These are phyloP conservation scores for Anethum foeniculum DNA, from an alignment of 140 eudicot genomes.

Conservation along the genomic window DNA sequence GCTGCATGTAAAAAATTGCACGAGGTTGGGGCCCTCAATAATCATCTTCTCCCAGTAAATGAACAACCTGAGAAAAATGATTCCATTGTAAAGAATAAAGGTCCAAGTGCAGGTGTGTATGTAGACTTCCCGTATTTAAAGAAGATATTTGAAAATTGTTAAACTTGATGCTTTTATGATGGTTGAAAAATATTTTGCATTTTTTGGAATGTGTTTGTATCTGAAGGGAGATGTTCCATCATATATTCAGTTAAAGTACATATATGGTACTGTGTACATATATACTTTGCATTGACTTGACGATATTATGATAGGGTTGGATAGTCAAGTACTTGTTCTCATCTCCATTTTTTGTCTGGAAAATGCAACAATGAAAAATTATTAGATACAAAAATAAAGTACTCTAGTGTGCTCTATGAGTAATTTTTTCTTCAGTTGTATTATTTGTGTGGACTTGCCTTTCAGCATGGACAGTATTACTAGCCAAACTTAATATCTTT, in stretches of 20 bases:
- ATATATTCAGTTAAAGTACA: neutral
- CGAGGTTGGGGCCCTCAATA: constrained; percentile 46
- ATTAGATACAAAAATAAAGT: too few species aligned
- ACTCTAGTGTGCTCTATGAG: neutral
- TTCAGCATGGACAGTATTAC: neutral
- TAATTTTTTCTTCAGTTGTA: neutral
- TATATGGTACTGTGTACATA: neutral
- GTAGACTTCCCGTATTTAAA: neutral
- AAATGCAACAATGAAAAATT: too few species aligned
- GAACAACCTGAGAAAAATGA: constrained; percentile 28
- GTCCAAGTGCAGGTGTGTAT: constrained; percentile 54
- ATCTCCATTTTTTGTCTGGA: neutral
- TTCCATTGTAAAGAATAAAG: constrained; percentile 20
- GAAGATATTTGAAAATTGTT: neutral
- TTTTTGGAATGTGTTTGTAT: neutral
- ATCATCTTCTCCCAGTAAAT: constrained; percentile 46
- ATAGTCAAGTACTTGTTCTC: neutral
- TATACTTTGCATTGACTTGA: neutral
- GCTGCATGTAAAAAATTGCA: constrained; percentile 75
- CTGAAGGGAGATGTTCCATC: neutral
- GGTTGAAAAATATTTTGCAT: neutral
- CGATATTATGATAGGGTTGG: neutral
- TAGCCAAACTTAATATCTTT: neutral
- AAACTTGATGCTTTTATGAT: neutral
- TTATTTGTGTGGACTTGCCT: neutral